Evolutionary conservation across 371 early-diverging fungal genomes (phyloP).

Genomic region (Polyrhizophydium stewartii): DNA sequence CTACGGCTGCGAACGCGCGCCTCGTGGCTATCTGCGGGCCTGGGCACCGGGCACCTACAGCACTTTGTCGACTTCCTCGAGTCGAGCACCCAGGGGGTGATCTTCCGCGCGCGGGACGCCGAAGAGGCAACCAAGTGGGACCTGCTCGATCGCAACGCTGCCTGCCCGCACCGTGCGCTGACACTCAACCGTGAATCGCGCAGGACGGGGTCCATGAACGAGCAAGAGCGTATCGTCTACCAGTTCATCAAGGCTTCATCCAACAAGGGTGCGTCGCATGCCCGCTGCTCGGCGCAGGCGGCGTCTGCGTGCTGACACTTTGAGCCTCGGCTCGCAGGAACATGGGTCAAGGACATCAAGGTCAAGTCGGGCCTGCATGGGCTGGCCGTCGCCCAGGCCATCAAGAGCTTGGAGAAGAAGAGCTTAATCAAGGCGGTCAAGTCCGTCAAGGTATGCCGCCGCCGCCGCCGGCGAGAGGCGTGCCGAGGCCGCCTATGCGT

Average conservation of each 20-base stretch:
- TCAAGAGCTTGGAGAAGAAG: slow-evolving; percentile 81
- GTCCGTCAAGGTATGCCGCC: slow-evolving; percentile 86
- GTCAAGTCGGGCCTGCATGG: slow-evolving; percentile 80
- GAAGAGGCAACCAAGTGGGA: slow-evolving; percentile 31
- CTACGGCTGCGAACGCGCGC: too few relatives aligned
- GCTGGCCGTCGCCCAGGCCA: slow-evolving; percentile 71
- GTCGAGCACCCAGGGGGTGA: slow-evolving; percentile 25
- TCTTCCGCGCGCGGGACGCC: slow-evolving; percentile 42
- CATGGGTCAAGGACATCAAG: slow-evolving; percentile 91
- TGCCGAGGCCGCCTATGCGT: too few relatives aligned
- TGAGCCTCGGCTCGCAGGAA: slow-evolving; percentile 42
- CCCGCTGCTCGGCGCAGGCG: too few relatives aligned
- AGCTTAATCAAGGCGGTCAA: slow-evolving; percentile 89
- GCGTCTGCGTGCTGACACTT: neutral
- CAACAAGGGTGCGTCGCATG: slow-evolving; percentile 49
- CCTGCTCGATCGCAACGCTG: neutral
- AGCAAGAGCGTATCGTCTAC: slow-evolving; percentile 57
- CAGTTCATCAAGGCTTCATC: slow-evolving; percentile 75
- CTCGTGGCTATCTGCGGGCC: too few relatives aligned
- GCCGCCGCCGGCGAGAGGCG: neutral
- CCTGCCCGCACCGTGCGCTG: too few relatives aligned
- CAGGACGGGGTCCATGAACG: slow-evolving; percentile 30
- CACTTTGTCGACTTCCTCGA: slow-evolving; percentile 36
- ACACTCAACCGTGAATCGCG: neutral
- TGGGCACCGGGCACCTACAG: too few relatives aligned